Percentiles rank a stretch among this genome's conserved stretches.
These are phyloP conservation scores for Penicillium coprophilum DNA, from an alignment of 495 filamentous ascomycete species.

Conservation along the genomic window DNA sequence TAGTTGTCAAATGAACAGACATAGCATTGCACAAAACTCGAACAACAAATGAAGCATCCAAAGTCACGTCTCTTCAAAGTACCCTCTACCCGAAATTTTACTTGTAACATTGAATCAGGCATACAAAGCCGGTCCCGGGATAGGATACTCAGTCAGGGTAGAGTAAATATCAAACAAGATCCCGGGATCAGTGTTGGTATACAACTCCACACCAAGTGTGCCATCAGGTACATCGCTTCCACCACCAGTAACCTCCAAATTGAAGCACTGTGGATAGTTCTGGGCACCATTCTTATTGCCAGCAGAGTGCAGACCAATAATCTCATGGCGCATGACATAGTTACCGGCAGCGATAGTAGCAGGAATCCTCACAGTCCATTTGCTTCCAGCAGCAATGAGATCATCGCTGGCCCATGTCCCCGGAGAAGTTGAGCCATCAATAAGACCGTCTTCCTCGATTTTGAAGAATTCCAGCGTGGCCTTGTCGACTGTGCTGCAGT, in stretches of 20 bases:
- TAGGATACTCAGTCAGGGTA: conserved; percentile 43
- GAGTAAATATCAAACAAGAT: conserved; percentile 62
- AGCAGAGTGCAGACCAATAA: conserved; percentile 69
- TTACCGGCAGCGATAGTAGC: conserved; percentile 58
- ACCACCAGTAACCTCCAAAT: conserved; percentile 63
- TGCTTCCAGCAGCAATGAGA: conserved; percentile 61
- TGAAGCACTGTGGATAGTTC: conserved; percentile 75
- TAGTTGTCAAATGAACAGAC: not conserved
- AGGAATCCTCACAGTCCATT: conserved; percentile 66
- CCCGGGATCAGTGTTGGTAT: conserved; percentile 57
- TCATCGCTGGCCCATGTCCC: conserved; percentile 66
- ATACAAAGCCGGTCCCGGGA: conserved; percentile 52
- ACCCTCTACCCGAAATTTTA: not conserved
- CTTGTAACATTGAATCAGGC: not conserved
- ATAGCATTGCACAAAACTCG: not conserved
- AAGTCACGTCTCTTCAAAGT: not conserved
- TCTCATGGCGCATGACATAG: conserved; percentile 76
- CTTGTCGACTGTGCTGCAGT: conserved; percentile 64
- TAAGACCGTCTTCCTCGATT: conserved; percentile 63
- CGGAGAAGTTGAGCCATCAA: conserved; percentile 43
- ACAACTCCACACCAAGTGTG: conserved; percentile 56
- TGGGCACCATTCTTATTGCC: conserved; percentile 59
- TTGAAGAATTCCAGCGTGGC: conserved; percentile 69
- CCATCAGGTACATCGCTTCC: conserved; percentile 57
- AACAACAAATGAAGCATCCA: not conserved